Conservation (phyloP, 352 stramenopile genomes). For the Phytopythium litorale region DNA sequence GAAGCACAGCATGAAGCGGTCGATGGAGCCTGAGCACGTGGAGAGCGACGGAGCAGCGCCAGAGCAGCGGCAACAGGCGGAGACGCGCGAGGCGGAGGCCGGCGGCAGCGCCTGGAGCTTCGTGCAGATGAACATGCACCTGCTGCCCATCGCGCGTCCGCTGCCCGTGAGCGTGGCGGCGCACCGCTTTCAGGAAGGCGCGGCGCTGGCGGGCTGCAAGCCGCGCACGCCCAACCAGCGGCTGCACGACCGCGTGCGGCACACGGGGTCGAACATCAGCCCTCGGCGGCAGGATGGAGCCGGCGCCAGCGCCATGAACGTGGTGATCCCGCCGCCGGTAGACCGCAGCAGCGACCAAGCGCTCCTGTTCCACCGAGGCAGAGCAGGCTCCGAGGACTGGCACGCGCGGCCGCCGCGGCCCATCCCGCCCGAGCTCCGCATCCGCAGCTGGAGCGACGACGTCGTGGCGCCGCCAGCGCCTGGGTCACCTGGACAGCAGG, state of each 20-base stretch:
- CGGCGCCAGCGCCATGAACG: conserved; percentile 8
- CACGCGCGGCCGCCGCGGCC: conserved; percentile 12
- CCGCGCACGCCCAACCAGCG: conserved; percentile 66
- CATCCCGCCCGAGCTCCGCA: not conserved
- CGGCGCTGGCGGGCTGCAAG: conserved; percentile 13
- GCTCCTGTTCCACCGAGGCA: not conserved
- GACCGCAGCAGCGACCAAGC: not conserved
- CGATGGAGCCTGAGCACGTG: not conserved
- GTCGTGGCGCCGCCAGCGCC: not conserved
- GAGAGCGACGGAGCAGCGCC: not conserved
- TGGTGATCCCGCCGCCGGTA: not conserved
- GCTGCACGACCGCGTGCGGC: conserved; percentile 44
- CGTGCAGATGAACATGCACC: conserved; percentile 85
- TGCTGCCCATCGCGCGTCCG: conserved; percentile 70
- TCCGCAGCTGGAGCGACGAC: conserved; percentile 7
- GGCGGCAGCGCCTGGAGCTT: conserved; percentile 62
- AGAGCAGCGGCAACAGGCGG: not conserved
- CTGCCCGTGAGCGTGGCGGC: conserved; percentile 42
- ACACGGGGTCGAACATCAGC: conserved; percentile 61
- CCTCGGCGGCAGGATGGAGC: conserved; percentile 45
- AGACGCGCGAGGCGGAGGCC: not conserved
- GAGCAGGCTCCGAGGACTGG: conserved; percentile 33
- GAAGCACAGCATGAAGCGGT: not conserved
- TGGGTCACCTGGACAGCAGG: not conserved
- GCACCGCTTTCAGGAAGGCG: conserved; percentile 44